A percentile compares a stretch with the other conserved stretches of the same genome.
phyloP scores from a whole-genome alignment of 2,329 filamentous ascomycete species.

The Penicillium concentricum region DNA sequence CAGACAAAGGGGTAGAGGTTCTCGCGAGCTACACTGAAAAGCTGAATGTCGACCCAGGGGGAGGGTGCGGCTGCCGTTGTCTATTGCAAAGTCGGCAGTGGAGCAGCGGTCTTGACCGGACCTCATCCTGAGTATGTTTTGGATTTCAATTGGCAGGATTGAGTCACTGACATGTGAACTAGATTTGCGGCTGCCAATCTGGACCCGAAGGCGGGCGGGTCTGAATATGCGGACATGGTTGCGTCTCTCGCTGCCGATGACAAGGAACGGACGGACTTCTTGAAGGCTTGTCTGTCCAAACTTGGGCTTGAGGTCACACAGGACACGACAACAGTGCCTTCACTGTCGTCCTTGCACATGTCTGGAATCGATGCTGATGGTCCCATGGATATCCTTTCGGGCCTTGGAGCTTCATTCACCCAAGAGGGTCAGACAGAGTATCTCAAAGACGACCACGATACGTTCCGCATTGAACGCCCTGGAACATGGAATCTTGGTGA shows the following conservation, averaged over 20 bases:
- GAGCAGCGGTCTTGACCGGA: constrained; percentile 75
- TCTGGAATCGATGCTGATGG: constrained; percentile 66
- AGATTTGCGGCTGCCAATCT: constrained; percentile 84
- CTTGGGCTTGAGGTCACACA: constrained; percentile 77
- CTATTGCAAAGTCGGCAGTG: constrained; percentile 78
- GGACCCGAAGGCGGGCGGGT: constrained; percentile 62
- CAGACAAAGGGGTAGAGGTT: constrained; percentile 69
- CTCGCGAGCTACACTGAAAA: constrained; percentile 76
- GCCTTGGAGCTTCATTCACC: constrained; percentile 64
- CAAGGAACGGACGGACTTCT: constrained; percentile 65
- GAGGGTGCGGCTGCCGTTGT: constrained; percentile 74
- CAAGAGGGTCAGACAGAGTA: constrained; percentile 66
- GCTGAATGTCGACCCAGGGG: constrained; percentile 74
- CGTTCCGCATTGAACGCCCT: constrained; percentile 72
- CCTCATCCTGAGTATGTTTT: constrained; percentile 82
- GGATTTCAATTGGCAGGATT: constrained; percentile 4
- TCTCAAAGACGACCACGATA: constrained; percentile 78
- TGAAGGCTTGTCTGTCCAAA: constrained; percentile 76
- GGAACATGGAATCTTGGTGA: constrained; percentile 60
- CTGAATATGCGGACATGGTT: constrained; percentile 70
- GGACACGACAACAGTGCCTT: constrained; percentile 68
- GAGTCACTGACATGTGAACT: constrained; percentile 21
- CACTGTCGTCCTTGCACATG: constrained; percentile 78
- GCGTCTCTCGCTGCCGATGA: constrained; percentile 68
- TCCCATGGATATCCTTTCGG: constrained; percentile 66